A percentile compares a stretch with the other conserved stretches of the same genome.
phyloP scores from a whole-genome alignment of 257 asterid genomes.

The Mentha longifolia region DNA sequence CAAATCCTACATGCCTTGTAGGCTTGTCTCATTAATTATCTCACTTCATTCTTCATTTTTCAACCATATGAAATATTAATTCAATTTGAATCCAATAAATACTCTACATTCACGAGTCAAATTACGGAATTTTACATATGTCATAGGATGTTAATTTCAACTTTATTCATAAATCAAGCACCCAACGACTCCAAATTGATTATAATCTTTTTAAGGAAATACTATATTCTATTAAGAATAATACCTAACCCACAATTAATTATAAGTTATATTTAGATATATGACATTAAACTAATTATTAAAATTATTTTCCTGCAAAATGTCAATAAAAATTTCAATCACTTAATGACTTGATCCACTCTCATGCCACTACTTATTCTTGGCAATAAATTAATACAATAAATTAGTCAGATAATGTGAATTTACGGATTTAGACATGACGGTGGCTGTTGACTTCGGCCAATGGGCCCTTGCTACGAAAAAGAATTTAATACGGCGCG shows the following conservation, averaged over 20 bases:
- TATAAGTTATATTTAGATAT: background rate
- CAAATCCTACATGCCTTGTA: conserved; percentile 7
- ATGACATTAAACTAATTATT: background rate
- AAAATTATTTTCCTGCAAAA: conserved; percentile 26
- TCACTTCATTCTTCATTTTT: background rate
- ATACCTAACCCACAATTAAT: conserved; percentile 18
- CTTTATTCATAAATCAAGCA: conserved; percentile 14
- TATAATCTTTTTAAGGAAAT: background rate
- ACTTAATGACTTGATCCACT: conserved; percentile 36
- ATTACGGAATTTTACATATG: background rate
- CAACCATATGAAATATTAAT: conserved; percentile 8
- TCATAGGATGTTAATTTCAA: conserved; percentile 21
- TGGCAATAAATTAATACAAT: conserved; percentile 18
- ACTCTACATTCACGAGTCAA: conserved; percentile 3
- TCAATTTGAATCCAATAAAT: background rate
- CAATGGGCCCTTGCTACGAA: background rate
- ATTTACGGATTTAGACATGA: conserved; percentile 30
- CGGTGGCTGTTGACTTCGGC: conserved; percentile 43
- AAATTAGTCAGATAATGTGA: conserved; percentile 16
- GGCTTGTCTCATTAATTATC: background rate
- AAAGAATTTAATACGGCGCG: background rate
- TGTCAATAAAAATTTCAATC: conserved; percentile 18
- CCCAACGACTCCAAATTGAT: conserved; percentile 18
- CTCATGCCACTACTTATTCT: conserved; percentile 24
- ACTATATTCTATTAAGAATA: background rate